Conservation (phyloP, 2,329 filamentous ascomycete genomes). For the Penicillium sp. region DNA sequence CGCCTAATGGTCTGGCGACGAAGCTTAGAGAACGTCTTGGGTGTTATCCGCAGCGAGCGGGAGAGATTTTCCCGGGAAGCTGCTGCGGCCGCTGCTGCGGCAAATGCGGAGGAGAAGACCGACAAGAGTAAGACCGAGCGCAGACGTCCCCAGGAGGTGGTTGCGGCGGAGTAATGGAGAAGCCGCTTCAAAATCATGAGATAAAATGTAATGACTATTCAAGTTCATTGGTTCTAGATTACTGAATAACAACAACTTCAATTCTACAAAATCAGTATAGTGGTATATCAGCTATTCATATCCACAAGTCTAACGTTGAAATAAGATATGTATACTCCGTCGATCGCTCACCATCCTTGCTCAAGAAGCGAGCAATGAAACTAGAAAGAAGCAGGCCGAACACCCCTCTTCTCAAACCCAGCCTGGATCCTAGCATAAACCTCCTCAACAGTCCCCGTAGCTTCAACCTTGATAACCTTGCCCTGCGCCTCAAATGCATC, state of each 20-base stretch:
- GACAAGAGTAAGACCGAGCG: conserved; percentile 37
- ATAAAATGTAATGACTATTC: conserved; percentile 18
- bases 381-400: conserved; percentile 24
- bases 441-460: conserved; percentile 69
- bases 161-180: conserved; percentile 9
- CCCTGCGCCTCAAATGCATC: conserved; percentile 77
- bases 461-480: conserved; percentile 80
- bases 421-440: conserved; percentile 62
- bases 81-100: conserved; percentile 46
- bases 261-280: not conserved
- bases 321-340: not conserved
- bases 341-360: not conserved
- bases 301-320: not conserved
- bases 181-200: conserved; percentile 2
- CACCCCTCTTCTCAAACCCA: conserved; percentile 51
- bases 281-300: not conserved
- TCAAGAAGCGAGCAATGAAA: not conserved
- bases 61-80: conserved; percentile 74
- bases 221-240: conserved; percentile 13
- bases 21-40: conserved; percentile 77
- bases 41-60: conserved; percentile 80
- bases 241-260: conserved; percentile 1
- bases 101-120: conserved; percentile 36
- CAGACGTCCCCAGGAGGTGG: conserved; percentile 42
- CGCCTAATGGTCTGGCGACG: conserved; percentile 89